Evolutionary conservation across 2,329 filamentous ascomycete species (phyloP).

Genomic region (Nectriaceae sp.): DNA sequence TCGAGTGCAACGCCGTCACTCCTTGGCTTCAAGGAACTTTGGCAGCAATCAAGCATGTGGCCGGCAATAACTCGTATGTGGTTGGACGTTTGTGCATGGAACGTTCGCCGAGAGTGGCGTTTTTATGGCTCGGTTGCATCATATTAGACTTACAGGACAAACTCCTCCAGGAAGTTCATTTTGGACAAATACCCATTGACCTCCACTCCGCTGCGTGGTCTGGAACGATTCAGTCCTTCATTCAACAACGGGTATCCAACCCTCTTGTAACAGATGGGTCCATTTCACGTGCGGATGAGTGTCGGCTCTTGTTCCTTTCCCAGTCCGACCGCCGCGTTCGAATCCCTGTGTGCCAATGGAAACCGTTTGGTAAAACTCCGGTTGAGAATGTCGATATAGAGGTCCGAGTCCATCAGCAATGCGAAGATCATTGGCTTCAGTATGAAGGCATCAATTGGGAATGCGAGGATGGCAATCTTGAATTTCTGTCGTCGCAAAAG

Average conservation of each 20-base stretch:
- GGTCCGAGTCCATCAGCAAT: neutral
- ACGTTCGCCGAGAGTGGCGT: slow-evolving; percentile 15
- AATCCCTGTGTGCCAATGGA: slow-evolving; percentile 1
- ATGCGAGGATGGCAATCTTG: neutral
- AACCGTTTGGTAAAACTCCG: neutral
- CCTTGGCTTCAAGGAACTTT: slow-evolving; percentile 22
- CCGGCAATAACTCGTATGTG: slow-evolving; percentile 5
- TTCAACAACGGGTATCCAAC: slow-evolving; percentile 6
- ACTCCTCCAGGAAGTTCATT: slow-evolving; percentile 7
- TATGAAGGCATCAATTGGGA: slow-evolving; percentile 4
- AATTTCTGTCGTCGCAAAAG: neutral
- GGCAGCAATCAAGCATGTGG: slow-evolving; percentile 9
- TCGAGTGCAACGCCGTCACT: slow-evolving; percentile 18
- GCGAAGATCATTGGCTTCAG: neutral
- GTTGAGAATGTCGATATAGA: neutral
- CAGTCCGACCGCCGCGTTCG: slow-evolving; percentile 1
- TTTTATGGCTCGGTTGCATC: slow-evolving; percentile 23
- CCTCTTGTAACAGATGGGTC: neutral
- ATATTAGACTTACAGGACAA: slow-evolving; percentile 10
- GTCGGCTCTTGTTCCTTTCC: slow-evolving; percentile 16
- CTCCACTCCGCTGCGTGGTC: slow-evolving; percentile 19
- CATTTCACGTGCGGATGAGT: slow-evolving; percentile 23
- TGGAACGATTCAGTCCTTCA: slow-evolving; percentile 13
- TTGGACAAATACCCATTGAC: slow-evolving; percentile 16
- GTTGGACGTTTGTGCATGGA: slow-evolving; percentile 13